These are phyloP conservation scores for Tetrastigma voinierianum DNA, from an alignment of 164 flowering plant genomes.

Conservation along the genomic window DNA sequence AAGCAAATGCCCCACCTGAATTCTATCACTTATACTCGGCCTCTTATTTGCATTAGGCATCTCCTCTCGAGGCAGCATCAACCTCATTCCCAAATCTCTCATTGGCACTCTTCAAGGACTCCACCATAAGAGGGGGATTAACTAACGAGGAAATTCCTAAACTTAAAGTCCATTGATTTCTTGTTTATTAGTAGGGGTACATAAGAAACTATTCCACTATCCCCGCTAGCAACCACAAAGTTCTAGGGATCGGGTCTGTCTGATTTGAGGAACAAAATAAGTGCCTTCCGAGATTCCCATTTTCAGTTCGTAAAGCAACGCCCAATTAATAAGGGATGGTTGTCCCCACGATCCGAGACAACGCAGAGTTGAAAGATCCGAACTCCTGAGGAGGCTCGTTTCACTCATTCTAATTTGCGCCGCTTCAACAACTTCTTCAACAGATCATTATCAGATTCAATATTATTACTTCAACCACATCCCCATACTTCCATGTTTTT, in stretches of 20 bases:
- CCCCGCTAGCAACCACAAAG: conserved; percentile 28
- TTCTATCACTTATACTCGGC: conserved; percentile 7
- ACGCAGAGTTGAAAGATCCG: conserved; percentile 1
- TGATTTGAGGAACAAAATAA: conserved; percentile 8
- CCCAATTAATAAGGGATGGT: conserved; percentile 2
- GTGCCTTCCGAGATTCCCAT: conserved; percentile 5
- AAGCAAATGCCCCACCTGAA: conserved; percentile 10
- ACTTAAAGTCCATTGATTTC: conserved; percentile 5
- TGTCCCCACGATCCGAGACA: conserved; percentile 7
- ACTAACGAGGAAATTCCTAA: conserved; percentile 2
- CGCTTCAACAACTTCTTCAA: neutral
- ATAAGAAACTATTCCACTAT: conserved; percentile 19
- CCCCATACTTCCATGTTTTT: neutral
- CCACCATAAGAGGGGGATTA: conserved; percentile 3
- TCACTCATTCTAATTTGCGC: conserved; percentile 6
- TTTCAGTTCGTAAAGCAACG: conserved; percentile 4
- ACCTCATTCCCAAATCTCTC: conserved; percentile 5
- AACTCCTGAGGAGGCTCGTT: neutral
- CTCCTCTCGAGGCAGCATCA: conserved; percentile 7
- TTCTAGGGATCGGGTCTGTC: conserved; percentile 11
- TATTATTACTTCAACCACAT: conserved; percentile 7
- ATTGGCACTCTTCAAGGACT: conserved; percentile 2
- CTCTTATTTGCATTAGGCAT: conserved; percentile 10
- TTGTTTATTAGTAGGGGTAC: conserved; percentile 8
- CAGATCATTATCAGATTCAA: neutral